phyloP scores from a whole-genome alignment of 2,329 filamentous ascomycete genomes.

The Whalleya microplaca region DNA sequence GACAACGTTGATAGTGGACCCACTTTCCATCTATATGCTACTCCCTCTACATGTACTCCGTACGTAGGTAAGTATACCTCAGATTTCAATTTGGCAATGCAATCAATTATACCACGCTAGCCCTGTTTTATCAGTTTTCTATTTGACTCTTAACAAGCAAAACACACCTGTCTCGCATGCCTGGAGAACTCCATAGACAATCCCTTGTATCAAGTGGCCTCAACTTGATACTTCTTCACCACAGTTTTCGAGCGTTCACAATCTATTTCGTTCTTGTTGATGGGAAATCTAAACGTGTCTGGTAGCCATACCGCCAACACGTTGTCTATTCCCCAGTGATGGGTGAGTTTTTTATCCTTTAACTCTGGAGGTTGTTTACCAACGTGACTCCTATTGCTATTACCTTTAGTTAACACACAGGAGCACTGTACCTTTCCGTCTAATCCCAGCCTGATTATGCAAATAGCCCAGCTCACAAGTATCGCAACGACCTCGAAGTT shows the following conservation, averaged over 20 bases:
- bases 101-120: too few relatives aligned
- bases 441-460: background rate
- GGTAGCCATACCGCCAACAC: background rate
- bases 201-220: background rate
- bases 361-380: background rate
- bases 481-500: background rate
- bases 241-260: background rate
- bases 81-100: too few relatives aligned
- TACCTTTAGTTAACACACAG: background rate
- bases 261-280: background rate
- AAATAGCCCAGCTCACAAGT: background rate
- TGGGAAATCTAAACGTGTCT: background rate
- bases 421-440: background rate
- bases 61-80: too few relatives aligned
- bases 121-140: too few relatives aligned
- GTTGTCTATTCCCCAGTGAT: background rate
- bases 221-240: too few relatives aligned
- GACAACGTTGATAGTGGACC: background rate
- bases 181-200: background rate
- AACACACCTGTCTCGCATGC: too few relatives aligned
- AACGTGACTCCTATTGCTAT: background rate
- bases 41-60: background rate
- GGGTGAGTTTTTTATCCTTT: background rate
- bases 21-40: too few relatives aligned
- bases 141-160: too few relatives aligned